A percentile compares a stretch with the other conserved stretches of the same genome.
These are phyloP conservation scores for Hericium erinaceus DNA, from an alignment of 768 basidiomycete genomes.

Conservation along the genomic window DNA sequence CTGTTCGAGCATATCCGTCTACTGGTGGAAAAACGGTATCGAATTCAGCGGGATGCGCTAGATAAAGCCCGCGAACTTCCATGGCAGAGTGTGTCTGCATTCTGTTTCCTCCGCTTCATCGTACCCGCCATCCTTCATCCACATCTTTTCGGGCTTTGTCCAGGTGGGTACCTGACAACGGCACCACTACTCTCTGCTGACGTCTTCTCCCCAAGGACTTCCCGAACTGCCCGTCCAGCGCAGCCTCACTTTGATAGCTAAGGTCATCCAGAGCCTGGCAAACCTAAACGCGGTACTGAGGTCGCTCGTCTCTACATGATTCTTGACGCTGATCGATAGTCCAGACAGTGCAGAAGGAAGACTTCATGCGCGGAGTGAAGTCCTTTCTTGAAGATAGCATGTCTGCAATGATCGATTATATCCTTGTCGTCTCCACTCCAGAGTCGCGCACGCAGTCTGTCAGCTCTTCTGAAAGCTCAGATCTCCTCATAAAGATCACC, in stretches of 20 bases:
- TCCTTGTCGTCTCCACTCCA: conserved; percentile 60
- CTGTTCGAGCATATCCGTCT: conserved; percentile 63
- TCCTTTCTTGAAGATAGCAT: conserved; percentile 58
- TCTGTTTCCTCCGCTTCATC: conserved; percentile 83
- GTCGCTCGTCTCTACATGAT: too few species aligned
- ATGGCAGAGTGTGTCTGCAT: conserved; percentile 81
- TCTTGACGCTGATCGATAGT: not conserved
- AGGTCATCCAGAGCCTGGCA: conserved; percentile 83
- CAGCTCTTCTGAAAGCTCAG: conserved; percentile 20
- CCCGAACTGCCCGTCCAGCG: conserved; percentile 61
- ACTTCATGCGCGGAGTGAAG: conserved; percentile 73
- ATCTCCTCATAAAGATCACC: conserved; percentile 31
- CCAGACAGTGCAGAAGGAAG: conserved; percentile 63
- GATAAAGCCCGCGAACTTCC: conserved; percentile 48
- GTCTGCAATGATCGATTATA: conserved; percentile 73
- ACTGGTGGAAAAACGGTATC: conserved; percentile 63
- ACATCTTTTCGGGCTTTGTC: conserved; percentile 70
- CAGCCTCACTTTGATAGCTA: conserved; percentile 77
- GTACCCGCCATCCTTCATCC: conserved; percentile 88
- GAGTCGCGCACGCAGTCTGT: conserved; percentile 16
- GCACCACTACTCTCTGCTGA: not conserved
- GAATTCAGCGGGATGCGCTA: conserved; percentile 26
- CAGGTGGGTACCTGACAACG: conserved; percentile 37
- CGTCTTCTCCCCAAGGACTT: conserved; percentile 38
- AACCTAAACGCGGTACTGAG: conserved; percentile 65